phyloP scores from a whole-genome alignment of 331 rosid genomes.

The Quercus phellos region DNA sequence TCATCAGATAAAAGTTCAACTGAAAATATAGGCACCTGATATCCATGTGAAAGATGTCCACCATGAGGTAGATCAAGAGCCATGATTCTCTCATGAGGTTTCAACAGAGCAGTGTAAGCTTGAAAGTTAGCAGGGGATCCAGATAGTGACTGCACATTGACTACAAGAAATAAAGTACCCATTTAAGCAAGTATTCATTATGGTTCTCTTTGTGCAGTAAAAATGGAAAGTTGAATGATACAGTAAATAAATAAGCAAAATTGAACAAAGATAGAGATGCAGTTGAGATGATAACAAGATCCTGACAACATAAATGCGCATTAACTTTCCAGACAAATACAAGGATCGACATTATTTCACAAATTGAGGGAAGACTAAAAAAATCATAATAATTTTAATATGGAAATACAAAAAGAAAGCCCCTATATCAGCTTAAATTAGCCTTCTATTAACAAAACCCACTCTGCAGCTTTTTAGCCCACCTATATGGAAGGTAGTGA shows the following conservation, averaged over 20 bases:
- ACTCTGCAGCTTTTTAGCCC: neutral
- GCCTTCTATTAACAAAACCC: neutral
- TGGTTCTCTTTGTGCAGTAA: neutral
- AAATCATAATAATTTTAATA: neutral
- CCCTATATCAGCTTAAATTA: neutral
- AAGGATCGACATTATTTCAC: neutral
- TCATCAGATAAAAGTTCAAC: neutral
- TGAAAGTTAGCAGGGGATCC: slow-evolving; percentile 93
- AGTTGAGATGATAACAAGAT: neutral
- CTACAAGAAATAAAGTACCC: slow-evolving; percentile 40
- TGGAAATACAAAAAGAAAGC: neutral
- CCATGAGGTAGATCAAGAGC: slow-evolving; percentile 95
- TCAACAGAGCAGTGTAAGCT: slow-evolving; percentile 80
- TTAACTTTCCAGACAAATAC: neutral
- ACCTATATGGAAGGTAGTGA: neutral
- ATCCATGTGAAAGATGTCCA: slow-evolving; percentile 93
- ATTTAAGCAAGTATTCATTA: slow-evolving; percentile 17
- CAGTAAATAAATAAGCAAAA: slow-evolving; percentile 6
- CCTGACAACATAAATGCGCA: neutral
- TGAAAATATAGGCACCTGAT: slow-evolving; percentile 54
- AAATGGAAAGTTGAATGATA: neutral
- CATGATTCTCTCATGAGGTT: slow-evolving; percentile 94
- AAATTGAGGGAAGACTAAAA: neutral
- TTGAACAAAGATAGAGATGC: neutral
- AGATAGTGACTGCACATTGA: slow-evolving; percentile 81